Conservation (phyloP, 1,284 basidiomycete genomes). For the Mycena citricolor region DNA sequence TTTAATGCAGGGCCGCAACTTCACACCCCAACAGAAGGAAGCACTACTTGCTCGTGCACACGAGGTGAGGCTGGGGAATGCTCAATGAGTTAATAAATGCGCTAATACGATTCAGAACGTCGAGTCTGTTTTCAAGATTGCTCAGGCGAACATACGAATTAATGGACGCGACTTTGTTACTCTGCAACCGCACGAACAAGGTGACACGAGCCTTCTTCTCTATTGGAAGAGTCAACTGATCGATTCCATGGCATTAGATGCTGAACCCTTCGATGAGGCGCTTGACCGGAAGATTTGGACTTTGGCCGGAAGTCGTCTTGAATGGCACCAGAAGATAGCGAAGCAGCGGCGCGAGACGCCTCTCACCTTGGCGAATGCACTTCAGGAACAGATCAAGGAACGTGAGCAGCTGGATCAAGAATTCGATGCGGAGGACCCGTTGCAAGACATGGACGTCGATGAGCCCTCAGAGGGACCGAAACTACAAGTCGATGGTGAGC, state of each 20-base stretch:
- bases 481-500: conserved; percentile 17
- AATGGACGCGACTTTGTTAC: conserved; percentile 23
- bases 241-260: conserved; percentile 3
- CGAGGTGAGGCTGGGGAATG: conserved; percentile 7
- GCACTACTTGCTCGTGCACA: conserved; percentile 1
- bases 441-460: conserved; percentile 1
- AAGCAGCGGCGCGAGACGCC: conserved; percentile 12
- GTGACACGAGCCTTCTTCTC: conserved; percentile 2
- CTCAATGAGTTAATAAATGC: too few relatives aligned
- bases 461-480: conserved; percentile 6
- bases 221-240: not conserved
- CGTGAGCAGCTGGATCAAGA: conserved; percentile 12
- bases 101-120: too few relatives aligned
- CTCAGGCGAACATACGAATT: conserved; percentile 20
- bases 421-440: not conserved
- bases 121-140: conserved; percentile 6
- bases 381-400: conserved; percentile 4
- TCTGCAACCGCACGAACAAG: conserved; percentile 21
- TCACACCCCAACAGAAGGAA: conserved; percentile 1
- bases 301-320: conserved; percentile 13
- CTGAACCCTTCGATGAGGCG: conserved; percentile 22
- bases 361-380: not conserved
- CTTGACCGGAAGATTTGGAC: conserved; percentile 21
- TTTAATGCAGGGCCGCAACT: conserved; percentile 5
- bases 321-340: conserved; percentile 16